Conservation (phyloP, 129 eudicot genomes). For the Pseudognaphalium luteoalbum region DNA sequence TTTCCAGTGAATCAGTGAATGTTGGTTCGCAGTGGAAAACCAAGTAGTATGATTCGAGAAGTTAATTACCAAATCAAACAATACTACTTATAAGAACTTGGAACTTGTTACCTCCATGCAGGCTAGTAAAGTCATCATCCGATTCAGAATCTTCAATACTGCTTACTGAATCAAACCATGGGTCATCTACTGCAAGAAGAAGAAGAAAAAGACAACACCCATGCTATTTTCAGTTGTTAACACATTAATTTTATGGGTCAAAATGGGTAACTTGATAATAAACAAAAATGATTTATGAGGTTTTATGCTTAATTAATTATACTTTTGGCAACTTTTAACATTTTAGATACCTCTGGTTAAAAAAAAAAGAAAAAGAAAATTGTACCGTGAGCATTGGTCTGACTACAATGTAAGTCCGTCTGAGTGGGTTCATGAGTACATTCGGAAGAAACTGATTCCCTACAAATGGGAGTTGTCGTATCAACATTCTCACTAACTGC, state of each 20-base stretch:
- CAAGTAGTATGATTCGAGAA: slow-evolving; percentile 13
- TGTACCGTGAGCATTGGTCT: slow-evolving; percentile 53
- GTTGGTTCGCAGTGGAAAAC: slow-evolving; percentile 11
- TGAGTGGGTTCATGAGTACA: slow-evolving; percentile 56
- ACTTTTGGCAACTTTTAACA: neutral
- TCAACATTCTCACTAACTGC: slow-evolving; percentile 55
- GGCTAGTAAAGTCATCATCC: slow-evolving; percentile 81
- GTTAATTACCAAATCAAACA: neutral
- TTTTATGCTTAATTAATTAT: too few species aligned
- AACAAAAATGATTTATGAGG: too few species aligned
- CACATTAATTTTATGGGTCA: neutral
- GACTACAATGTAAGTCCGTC: slow-evolving; percentile 62
- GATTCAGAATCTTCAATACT: slow-evolving; percentile 69
- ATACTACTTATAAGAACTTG: neutral
- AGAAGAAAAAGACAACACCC: neutral
- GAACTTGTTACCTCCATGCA: slow-evolving; percentile 68
- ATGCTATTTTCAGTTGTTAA: slow-evolving; percentile 13
- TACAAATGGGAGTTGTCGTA: slow-evolving; percentile 45
- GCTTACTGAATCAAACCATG: slow-evolving; percentile 83
- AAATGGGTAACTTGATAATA: too few species aligned
- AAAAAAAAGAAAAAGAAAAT: neutral
- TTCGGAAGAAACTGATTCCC: slow-evolving; percentile 58
- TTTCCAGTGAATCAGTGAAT: too few species aligned
- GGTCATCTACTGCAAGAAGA: slow-evolving; percentile 64
- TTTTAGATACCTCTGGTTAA: neutral